Evolutionary conservation across 495 filamentous ascomycete genomes (phyloP).

Genomic region (Penicillium cosmopolitanum): DNA sequence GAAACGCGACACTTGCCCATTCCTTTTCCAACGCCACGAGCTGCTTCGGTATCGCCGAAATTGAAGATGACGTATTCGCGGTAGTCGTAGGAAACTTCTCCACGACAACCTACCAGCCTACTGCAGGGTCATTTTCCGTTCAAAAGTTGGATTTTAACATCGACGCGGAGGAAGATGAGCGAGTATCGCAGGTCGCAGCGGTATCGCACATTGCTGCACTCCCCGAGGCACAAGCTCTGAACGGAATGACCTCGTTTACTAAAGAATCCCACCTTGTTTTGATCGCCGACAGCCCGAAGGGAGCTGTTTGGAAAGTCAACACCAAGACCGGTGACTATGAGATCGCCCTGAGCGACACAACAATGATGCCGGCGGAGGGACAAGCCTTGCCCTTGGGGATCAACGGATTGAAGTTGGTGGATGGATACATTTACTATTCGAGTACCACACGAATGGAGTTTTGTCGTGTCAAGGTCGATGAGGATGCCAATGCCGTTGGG

Average conservation of each 20-base stretch:
- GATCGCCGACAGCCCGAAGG: constrained; percentile 44
- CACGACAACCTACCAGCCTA: constrained; percentile 25
- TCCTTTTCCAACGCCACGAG: constrained; percentile 38
- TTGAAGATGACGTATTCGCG: constrained; percentile 45
- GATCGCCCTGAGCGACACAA: constrained; percentile 34
- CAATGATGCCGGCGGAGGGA: constrained; percentile 25
- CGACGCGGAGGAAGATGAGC: constrained; percentile 6
- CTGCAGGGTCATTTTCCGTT: constrained; percentile 39
- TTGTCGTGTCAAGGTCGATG: constrained; percentile 34
- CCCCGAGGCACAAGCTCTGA: constrained; percentile 41
- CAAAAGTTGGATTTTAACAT: constrained; percentile 42
- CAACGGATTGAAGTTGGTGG: constrained; percentile 39
- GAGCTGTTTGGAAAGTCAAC: constrained; percentile 39
- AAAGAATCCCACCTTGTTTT: constrained; percentile 33
- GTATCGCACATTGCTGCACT: constrained; percentile 36
- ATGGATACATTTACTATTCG: constrained; percentile 44
- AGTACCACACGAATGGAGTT: constrained; percentile 39
- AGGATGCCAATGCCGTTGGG: constrained; percentile 28
- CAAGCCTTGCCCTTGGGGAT: constrained; percentile 36
- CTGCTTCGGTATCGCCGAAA: constrained; percentile 47
- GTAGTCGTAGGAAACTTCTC: constrained; percentile 46
- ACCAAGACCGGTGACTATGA: constrained; percentile 34
- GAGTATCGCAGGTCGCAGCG: background rate
- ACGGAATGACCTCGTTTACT: constrained; percentile 41
- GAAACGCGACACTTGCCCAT: constrained; percentile 32